These are phyloP conservation scores for Cryptococcus depauperatus DNA, from an alignment of 1,284 basidiomycete species.

Conservation along the genomic window DNA sequence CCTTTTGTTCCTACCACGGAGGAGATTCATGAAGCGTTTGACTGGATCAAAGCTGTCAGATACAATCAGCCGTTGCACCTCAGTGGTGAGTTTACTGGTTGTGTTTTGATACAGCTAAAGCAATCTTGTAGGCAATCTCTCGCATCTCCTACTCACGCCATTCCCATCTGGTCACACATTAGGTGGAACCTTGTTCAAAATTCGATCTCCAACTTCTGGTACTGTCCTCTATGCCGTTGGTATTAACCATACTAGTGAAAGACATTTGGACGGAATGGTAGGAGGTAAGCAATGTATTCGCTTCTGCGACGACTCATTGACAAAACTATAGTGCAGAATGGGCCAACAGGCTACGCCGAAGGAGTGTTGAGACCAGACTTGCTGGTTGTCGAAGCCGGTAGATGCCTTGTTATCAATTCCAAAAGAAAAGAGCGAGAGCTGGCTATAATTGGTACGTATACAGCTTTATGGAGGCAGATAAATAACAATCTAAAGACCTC, in stretches of 20 bases:
- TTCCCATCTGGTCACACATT: slow-evolving; percentile 94
- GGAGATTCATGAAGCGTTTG: slow-evolving; percentile 91
- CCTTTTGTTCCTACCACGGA: slow-evolving; percentile 55
- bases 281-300: slow-evolving; percentile 43
- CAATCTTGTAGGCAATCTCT: slow-evolving; percentile 29
- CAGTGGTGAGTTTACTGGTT: slow-evolving; percentile 56
- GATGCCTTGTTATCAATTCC: slow-evolving; percentile 70
- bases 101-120: neutral
- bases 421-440: slow-evolving; percentile 86
- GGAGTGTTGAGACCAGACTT: slow-evolving; percentile 81
- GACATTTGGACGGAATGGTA: slow-evolving; percentile 91
- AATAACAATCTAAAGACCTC: slow-evolving; percentile 53
- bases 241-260: slow-evolving; percentile 93
- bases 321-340: slow-evolving; percentile 46
- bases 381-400: slow-evolving; percentile 86
- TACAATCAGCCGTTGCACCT: slow-evolving; percentile 95
- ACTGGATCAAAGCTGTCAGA: slow-evolving; percentile 80
- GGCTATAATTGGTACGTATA: slow-evolving; percentile 65
- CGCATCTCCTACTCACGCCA: slow-evolving; percentile 77
- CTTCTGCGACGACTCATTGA: slow-evolving; percentile 9
- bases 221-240: slow-evolving; percentile 94
- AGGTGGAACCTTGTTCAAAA: slow-evolving; percentile 97
- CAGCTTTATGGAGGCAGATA: neutral
- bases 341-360: slow-evolving; percentile 49
- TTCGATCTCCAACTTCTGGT: slow-evolving; percentile 90